Conservation (phyloP, 1,284 basidiomycete species). For the Ganoderma meredithae region DNA sequence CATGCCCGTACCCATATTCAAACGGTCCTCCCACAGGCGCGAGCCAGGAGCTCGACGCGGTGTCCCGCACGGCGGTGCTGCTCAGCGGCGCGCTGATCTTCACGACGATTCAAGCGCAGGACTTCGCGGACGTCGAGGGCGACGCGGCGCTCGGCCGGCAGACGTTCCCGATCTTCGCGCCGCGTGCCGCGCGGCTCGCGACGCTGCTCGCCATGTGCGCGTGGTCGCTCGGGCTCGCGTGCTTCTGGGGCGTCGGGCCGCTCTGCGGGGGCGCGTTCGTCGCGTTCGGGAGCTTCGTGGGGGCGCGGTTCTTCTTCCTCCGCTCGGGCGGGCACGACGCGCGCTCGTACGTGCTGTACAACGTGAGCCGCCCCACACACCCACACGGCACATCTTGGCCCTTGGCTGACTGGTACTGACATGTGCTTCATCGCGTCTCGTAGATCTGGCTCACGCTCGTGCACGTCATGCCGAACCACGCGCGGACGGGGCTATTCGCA, state of each 20-base stretch:
- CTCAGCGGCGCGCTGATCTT: conserved; percentile 42
- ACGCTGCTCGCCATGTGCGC: conserved; percentile 37
- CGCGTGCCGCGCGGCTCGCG: conserved; percentile 38
- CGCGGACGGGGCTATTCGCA: conserved; percentile 9
- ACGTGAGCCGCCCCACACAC: conserved; percentile 30
- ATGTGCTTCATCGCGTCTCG: background rate
- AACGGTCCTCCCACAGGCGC: conserved; percentile 23
- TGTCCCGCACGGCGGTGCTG: conserved; percentile 18
- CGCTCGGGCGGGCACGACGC: conserved; percentile 33
- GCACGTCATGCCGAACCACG: conserved; percentile 16
- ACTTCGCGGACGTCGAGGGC: conserved; percentile 46
- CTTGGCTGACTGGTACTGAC: background rate
- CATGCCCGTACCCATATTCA: too few species aligned
- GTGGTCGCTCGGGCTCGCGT: conserved; percentile 41
- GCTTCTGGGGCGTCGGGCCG: conserved; percentile 34
- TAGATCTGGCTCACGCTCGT: conserved; percentile 19
- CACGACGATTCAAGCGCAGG: conserved; percentile 30
- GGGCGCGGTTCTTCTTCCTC: conserved; percentile 38
- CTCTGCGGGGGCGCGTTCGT: conserved; percentile 32
- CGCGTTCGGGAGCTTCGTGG: conserved; percentile 38
- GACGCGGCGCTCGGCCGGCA: conserved; percentile 40
- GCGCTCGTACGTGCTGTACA: conserved; percentile 40
- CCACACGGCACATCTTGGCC: too few species aligned
- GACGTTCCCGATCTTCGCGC: conserved; percentile 45
- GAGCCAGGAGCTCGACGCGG: conserved; percentile 34